phyloP scores from a whole-genome alignment of 495 filamentous ascomycete genomes.

The Rostrohypoxylon terebratum region DNA sequence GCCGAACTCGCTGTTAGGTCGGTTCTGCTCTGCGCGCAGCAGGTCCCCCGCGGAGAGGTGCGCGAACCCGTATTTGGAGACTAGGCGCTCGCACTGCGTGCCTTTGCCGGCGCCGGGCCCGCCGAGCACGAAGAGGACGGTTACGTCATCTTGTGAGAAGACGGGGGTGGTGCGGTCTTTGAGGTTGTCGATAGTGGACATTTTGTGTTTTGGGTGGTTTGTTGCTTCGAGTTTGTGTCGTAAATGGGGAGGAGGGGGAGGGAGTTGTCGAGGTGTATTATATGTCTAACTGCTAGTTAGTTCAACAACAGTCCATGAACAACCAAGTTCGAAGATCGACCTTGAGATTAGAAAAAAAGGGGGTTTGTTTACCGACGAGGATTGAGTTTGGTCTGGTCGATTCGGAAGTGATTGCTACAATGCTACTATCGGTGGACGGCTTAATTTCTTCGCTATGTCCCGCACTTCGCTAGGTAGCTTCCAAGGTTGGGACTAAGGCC shows the following conservation, averaged over 20 bases:
- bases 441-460: constrained; percentile 36
- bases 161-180: constrained; percentile 70
- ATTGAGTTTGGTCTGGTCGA: constrained; percentile 16
- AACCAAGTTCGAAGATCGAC: neutral
- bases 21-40: constrained; percentile 90
- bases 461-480: constrained; percentile 29
- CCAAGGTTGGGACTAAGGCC: neutral
- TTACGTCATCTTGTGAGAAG: constrained; percentile 82
- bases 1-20: constrained; percentile 86
- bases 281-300: neutral
- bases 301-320: neutral
- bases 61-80: constrained; percentile 88
- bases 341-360: constrained; percentile 7
- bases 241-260: neutral
- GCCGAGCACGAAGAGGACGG: constrained; percentile 88
- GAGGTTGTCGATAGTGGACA: constrained; percentile 53
- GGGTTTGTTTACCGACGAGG: constrained; percentile 33
- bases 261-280: neutral
- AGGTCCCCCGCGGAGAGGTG: constrained; percentile 95
- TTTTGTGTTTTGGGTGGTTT: constrained; percentile 27
- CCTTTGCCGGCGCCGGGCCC: constrained; percentile 84
- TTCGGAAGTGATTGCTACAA: neutral
- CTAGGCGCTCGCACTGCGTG: constrained; percentile 89
- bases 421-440: constrained; percentile 25
- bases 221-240: constrained; percentile 1